Conservation (phyloP, 768 basidiomycete genomes). For the Phaeotremella fagi region DNA sequence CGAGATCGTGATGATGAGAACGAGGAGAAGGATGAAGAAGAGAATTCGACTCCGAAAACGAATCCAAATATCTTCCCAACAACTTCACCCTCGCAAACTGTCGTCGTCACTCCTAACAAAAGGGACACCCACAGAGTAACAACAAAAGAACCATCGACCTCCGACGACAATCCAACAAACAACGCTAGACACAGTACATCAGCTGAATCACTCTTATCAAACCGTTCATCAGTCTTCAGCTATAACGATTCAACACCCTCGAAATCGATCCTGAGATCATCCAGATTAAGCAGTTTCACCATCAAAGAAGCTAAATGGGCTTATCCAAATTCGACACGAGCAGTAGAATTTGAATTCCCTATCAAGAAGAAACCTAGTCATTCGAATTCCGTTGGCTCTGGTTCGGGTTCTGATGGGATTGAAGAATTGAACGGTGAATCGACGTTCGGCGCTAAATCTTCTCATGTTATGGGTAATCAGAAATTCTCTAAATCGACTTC, state of each 20-base stretch:
- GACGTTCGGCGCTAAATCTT: no score
- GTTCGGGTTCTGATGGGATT: background rate
- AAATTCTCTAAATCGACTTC: background rate
- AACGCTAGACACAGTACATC: background rate
- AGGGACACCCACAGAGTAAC: background rate
- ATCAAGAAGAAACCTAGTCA: background rate
- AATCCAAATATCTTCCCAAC: background rate
- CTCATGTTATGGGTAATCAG: no score
- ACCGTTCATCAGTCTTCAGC: background rate
- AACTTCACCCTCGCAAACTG: background rate
- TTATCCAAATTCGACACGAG: conserved; percentile 10
- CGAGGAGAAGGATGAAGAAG: background rate
- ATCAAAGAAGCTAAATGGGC: conserved; percentile 17
- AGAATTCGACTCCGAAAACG: background rate
- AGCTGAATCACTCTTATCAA: background rate
- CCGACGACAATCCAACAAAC: background rate
- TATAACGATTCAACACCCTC: background rate
- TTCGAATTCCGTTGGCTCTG: background rate
- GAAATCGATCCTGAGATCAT: conserved; percentile 3
- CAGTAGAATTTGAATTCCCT: conserved; percentile 1
- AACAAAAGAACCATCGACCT: background rate
- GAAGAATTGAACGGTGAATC: background rate
- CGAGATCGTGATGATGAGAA: background rate
- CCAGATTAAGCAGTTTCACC: conserved; percentile 10
- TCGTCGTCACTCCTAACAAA: background rate